Conservation (phyloP, 148 eudicot species). For the Camellia japonica region DNA sequence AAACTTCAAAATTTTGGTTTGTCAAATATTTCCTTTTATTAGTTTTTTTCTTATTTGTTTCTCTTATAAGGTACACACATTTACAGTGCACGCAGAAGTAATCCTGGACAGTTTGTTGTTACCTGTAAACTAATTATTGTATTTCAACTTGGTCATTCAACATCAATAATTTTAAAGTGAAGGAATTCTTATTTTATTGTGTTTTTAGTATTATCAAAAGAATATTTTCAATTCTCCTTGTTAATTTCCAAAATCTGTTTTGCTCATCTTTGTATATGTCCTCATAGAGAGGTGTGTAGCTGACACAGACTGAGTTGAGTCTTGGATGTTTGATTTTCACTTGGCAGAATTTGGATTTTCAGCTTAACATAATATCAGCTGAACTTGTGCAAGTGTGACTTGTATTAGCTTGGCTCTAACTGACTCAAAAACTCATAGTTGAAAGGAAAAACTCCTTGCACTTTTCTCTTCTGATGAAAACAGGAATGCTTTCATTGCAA, state of each 20-base stretch:
- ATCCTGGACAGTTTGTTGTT: background rate
- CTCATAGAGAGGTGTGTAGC: background rate
- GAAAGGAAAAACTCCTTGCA: background rate
- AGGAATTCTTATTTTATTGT: background rate
- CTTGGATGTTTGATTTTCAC: background rate
- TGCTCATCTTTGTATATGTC: background rate
- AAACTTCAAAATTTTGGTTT: background rate
- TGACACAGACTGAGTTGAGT: background rate
- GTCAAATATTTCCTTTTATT: background rate
- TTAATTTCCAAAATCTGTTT: background rate
- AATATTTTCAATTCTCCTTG: background rate
- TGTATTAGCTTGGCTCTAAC: background rate
- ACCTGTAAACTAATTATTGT: background rate
- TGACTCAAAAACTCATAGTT: background rate
- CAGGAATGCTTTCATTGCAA: background rate
- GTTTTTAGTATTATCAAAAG: background rate
- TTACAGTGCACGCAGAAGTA: background rate
- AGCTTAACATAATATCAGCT: background rate
- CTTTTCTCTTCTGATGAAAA: background rate
- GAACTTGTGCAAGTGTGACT: background rate
- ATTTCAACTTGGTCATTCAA: too few relatives aligned
- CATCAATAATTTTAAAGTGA: background rate
- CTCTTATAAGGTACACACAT: background rate
- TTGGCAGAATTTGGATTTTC: too few relatives aligned
- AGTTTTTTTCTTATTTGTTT: background rate